Percentiles rank a stretch among this genome's conserved stretches.
phyloP scores from a whole-genome alignment of 306 rosid species.

The Urtica urens region DNA sequence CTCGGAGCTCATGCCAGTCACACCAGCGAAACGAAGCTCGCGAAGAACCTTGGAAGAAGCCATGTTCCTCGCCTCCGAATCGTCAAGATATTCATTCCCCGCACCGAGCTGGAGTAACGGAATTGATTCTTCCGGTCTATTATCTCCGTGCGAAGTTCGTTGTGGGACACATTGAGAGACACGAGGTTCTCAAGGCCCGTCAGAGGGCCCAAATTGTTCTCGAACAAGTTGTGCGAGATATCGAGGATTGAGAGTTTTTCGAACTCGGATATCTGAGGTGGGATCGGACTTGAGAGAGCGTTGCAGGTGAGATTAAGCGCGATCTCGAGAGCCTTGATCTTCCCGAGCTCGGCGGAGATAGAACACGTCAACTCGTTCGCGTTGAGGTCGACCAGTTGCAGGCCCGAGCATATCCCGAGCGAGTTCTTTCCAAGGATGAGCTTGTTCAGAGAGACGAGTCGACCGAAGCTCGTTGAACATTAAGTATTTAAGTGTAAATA shows the following conservation, averaged over 20 bases:
- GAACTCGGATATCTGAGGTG: slow-evolving; percentile 55
- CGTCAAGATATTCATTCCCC: too few relatives aligned
- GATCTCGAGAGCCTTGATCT: slow-evolving; percentile 56
- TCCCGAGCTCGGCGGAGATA: slow-evolving; percentile 55
- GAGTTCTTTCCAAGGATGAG: slow-evolving; percentile 59
- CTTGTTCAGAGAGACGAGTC: slow-evolving; percentile 52
- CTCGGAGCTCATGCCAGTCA: too few relatives aligned
- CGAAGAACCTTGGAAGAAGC: too few relatives aligned
- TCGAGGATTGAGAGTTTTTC: slow-evolving; percentile 70
- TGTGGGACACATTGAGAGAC: slow-evolving; percentile 68
- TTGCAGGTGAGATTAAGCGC: slow-evolving; percentile 82
- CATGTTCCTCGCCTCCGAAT: too few relatives aligned
- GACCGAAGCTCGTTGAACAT: too few relatives aligned
- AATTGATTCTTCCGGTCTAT: too few relatives aligned
- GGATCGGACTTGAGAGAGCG: slow-evolving; percentile 51
- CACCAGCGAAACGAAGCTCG: too few relatives aligned
- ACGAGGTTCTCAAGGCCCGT: slow-evolving; percentile 62
- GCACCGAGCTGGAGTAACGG: too few relatives aligned
- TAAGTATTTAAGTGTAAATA: too few relatives aligned
- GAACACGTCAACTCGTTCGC: slow-evolving; percentile 52
- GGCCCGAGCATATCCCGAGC: slow-evolving; percentile 50
- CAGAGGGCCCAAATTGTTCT: slow-evolving; percentile 61
- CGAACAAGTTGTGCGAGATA: slow-evolving; percentile 70
- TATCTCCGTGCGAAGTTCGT: slow-evolving; percentile 54
- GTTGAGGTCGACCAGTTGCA: slow-evolving; percentile 80